Evolutionary conservation across 2,329 filamentous ascomycete genomes (phyloP).

Genomic region (Neoarthrinium moseri): DNA sequence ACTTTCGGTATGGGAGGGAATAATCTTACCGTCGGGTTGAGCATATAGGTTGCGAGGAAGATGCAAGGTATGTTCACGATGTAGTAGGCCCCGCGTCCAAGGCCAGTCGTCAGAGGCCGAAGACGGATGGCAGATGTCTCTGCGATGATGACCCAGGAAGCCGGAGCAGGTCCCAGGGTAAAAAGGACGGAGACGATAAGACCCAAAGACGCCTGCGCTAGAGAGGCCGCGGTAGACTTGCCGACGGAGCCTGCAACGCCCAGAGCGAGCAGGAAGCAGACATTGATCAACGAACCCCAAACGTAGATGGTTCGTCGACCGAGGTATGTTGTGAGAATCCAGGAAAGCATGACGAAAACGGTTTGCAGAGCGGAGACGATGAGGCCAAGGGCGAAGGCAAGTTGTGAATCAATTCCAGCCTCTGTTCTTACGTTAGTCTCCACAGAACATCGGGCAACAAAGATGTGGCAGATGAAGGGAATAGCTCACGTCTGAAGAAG

Average conservation of each 20-base stretch:
- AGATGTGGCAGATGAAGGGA: too few relatives aligned
- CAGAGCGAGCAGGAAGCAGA: constrained; percentile 44
- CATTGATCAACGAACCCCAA: constrained; percentile 44
- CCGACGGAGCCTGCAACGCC: constrained; percentile 57
- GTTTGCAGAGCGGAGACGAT: constrained; percentile 52
- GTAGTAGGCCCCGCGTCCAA: constrained; percentile 31
- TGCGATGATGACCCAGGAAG: constrained; percentile 66
- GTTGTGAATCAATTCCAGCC: constrained; percentile 47
- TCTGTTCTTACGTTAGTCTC: constrained; percentile 42
- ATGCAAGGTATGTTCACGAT: constrained; percentile 53
- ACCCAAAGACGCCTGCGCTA: constrained; percentile 61
- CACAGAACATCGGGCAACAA: too few relatives aligned
- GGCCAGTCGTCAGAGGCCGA: constrained; percentile 10
- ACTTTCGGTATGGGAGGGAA: neutral
- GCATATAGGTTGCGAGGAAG: constrained; percentile 60
- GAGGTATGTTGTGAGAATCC: constrained; percentile 46
- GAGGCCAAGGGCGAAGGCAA: constrained; percentile 42
- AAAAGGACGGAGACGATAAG: constrained; percentile 66
- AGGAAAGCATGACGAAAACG: constrained; percentile 62
- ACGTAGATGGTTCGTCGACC: constrained; percentile 54
- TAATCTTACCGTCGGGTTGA: constrained; percentile 48
- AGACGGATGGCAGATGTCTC: constrained; percentile 61
- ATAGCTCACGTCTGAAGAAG: constrained; percentile 56
- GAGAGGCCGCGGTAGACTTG: constrained; percentile 34
- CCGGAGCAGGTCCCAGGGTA: constrained; percentile 59